Evolutionary conservation across 768 basidiomycete genomes (phyloP), one percentile per base, ranked within the genome.

Genomic region (Chalciporus pseudorubinellus): DNA sequence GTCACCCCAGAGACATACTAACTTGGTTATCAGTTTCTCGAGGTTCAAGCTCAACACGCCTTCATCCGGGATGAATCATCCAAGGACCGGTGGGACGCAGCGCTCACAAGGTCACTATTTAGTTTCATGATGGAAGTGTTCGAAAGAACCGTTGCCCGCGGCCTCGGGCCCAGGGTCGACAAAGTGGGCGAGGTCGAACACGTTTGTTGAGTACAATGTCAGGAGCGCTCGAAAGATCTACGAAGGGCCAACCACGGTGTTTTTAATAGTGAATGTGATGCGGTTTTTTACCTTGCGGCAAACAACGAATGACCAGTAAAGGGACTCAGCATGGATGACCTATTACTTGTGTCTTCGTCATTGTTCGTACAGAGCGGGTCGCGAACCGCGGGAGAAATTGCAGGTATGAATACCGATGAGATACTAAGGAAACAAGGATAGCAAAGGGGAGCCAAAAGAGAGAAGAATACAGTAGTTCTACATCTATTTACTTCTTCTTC

Each of bases 21-120:
- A 67, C 43, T 33, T 9, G 6, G 12, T 11, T 11, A 20, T 29
- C 31, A 94, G 89, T 94, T 95, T 68, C 72, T 97, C 52, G 95
- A 98, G 68, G 92, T 98, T 13, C 93, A 97, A 68, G 95, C 95
- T 0, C 95, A 98, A 62, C 95, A 98, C 59, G 95, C 95, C 3
- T 98, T 98, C 70, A 87, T 98, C 54, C 84, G 95, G 6, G 94
- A 95, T 66, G 92, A 94, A 61, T 79, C 81, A 7, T 91, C 88
- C 26, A 98, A 97, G 67, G 95, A 92, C 2, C 81, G 95, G 48
- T 98, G 93, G 93, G 95, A 98, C 62, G 92, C 93, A 8, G 94
- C 94, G 0, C 72, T 98, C 46, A 92, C 90, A 0, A 77, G 81
- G 44, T 85, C 85, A 19, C 65, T 93, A 28, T 94, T 94, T 66